phyloP scores from a whole-genome alignment of 768 basidiomycete genomes.

The Trametes cubensis region DNA sequence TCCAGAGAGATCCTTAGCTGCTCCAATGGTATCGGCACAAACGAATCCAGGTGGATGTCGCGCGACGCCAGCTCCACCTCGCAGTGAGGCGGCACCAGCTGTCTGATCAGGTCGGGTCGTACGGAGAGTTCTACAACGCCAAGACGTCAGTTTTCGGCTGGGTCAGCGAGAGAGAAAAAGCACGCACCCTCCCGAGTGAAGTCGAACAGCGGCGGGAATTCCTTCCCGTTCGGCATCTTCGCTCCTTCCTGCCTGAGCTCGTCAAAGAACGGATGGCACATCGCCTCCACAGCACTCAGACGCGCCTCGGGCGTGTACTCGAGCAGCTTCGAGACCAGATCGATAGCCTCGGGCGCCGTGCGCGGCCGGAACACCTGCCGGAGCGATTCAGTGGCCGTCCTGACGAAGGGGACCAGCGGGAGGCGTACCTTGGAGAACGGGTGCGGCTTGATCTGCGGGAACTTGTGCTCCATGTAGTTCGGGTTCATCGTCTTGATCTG shows the following conservation, averaged over 20 bases:
- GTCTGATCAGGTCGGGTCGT: slow-evolving; percentile 90
- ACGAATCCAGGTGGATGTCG: slow-evolving; percentile 85
- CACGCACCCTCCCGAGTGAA: slow-evolving; percentile 92
- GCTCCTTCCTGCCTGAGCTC: slow-evolving; percentile 90
- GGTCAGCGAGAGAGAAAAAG: slow-evolving; percentile 13
- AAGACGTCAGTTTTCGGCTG: slow-evolving; percentile 11
- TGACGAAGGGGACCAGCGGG: slow-evolving; percentile 9
- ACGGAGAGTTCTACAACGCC: slow-evolving; percentile 81
- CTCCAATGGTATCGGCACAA: slow-evolving; percentile 97
- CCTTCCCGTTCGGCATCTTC: slow-evolving; percentile 95
- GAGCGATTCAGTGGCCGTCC: slow-evolving; percentile 2
- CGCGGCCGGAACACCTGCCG: slow-evolving; percentile 94
- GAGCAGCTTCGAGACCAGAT: slow-evolving; percentile 89
- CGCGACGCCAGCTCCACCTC: slow-evolving; percentile 87
- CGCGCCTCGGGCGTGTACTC: slow-evolving; percentile 98
- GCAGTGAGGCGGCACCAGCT: slow-evolving; percentile 87
- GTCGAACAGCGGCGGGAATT: slow-evolving; percentile 92
- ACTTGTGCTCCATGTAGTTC: slow-evolving; percentile 99
- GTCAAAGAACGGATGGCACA: slow-evolving; percentile 97
- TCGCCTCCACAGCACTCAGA: slow-evolving; percentile 85
- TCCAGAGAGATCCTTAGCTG: slow-evolving; percentile 93
- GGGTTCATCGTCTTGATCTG: slow-evolving; percentile 99
- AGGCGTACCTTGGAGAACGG: slow-evolving; percentile 90
- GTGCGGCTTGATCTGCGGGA: slow-evolving; percentile 99
- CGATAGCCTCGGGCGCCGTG: slow-evolving; percentile 94